Base-by-base conservation (phyloP, 2,329 filamentous ascomycete genomes). In the Alternaria triticina region DNA sequence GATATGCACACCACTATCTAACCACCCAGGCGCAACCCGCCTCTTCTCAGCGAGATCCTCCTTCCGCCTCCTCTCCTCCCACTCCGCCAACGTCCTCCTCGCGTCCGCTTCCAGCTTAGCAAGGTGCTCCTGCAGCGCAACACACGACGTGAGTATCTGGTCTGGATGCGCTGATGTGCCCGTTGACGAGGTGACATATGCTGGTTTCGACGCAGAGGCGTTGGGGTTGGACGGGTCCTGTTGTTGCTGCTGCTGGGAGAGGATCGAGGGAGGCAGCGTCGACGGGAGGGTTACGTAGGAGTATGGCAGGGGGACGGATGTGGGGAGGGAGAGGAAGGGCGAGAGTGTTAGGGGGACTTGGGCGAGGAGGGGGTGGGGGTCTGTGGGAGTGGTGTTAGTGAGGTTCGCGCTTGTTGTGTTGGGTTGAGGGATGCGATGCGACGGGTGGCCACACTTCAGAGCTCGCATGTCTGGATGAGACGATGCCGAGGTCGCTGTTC, bases 301-400 rank as follows among this genome's bases (percentile, higher is more conserved):
- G 70, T 98, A 98, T 23, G 96, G 95, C 8, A 99, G 88, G 0
- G 94, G 97, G 20, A 94, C 92, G 25, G 95, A 91, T 28, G 92
- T 91, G 11, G 96, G 96, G 30, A 99, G 90, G 64, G 91, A 91
- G 73, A 98, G 89, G 83, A 97, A 97, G 25, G 96, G 96, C 4
- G 95, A 97, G 47, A 98, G 94, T 54, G 94, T 96, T 59, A 99
- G 84, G 28, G 96, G 94, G 44, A 98, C 89, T 82, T 99, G 96
- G 70, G 94, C 92, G 50, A 99, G 89, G 68, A 97, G 88, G 15
- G 91, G 92, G 82, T 97, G 94, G 15, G 93, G 89, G 67, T 81
- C 82, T 84, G 57, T 7, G 25, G 23, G 15, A n/a, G 15, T 46
- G 20, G 20, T 57, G 62, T 70, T 65, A 71, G 69, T n/a, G 23